Conservation (phyloP, 2,329 filamentous ascomycete species). For the Paracoccidioides brasiliensis region DNA sequence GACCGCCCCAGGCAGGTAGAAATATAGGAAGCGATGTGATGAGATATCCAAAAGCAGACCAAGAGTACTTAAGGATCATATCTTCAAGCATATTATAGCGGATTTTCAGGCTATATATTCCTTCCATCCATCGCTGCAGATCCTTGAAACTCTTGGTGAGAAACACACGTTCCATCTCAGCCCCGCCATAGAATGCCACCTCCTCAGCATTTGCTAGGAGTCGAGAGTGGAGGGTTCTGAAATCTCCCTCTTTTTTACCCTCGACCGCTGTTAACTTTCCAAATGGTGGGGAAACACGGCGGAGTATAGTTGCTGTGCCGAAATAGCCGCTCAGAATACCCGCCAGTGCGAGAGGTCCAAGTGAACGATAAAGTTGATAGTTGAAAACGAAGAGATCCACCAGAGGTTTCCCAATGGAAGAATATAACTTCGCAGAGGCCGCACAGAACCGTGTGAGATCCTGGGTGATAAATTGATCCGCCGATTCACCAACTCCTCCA, state of each 20-base stretch:
- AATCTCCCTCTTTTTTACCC: slow-evolving; percentile 88
- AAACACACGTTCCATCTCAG: slow-evolving; percentile 87
- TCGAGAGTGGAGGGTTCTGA: slow-evolving; percentile 77
- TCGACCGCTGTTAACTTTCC: slow-evolving; percentile 95
- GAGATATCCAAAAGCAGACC: slow-evolving; percentile 94
- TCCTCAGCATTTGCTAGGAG: slow-evolving; percentile 96
- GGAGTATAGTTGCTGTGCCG: slow-evolving; percentile 77
- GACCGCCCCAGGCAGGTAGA: slow-evolving; percentile 81
- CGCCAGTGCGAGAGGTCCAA: slow-evolving; percentile 75
- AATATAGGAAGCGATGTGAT: slow-evolving; percentile 89
- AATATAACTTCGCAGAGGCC: slow-evolving; percentile 83
- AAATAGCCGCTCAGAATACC: slow-evolving; percentile 89
- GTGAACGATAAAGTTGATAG: slow-evolving; percentile 84
- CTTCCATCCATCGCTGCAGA: slow-evolving; percentile 92
- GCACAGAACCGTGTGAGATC: slow-evolving; percentile 93
- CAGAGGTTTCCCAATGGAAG: slow-evolving; percentile 90
- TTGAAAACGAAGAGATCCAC: slow-evolving; percentile 98
- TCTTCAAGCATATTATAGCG: slow-evolving; percentile 98
- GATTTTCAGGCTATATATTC: slow-evolving; percentile 94
- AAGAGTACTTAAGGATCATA: slow-evolving; percentile 95
- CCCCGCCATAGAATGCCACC: slow-evolving; percentile 92
- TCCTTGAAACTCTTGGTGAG: slow-evolving; percentile 86
- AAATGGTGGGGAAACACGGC: slow-evolving; percentile 83
- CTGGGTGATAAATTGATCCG: slow-evolving; percentile 95
- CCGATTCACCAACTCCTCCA: slow-evolving; percentile 78